Percentiles rank a stretch among this genome's conserved stretches.
Evolutionary conservation across 192 early-diverging fungal species (phyloP).

Genomic region (Coemansia sp.): DNA sequence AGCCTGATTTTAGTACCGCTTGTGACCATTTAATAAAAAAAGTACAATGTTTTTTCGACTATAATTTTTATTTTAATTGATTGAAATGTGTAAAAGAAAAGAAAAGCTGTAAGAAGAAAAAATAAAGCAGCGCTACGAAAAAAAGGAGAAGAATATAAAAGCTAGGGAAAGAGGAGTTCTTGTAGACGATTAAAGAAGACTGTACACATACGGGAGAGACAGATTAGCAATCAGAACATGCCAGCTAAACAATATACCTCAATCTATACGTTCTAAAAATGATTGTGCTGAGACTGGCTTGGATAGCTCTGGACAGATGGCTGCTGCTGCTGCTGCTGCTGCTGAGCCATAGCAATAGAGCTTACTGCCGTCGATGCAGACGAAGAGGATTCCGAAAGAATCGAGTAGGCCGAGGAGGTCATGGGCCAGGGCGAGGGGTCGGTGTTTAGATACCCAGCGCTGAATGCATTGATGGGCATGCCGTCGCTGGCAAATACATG

Average conservation of each 20-base stretch:
- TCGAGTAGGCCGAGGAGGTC: constrained; percentile 17
- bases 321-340: constrained; percentile 2
- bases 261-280: not conserved
- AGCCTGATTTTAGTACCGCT: not conserved
- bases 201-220: not conserved
- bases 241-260: not conserved
- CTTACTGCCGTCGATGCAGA: not conserved
- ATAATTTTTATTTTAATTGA: constrained; percentile 7
- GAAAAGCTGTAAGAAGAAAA: not conserved
- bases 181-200: not conserved
- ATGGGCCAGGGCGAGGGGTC: constrained; percentile 26
- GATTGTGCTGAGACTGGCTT: constrained; percentile 2
- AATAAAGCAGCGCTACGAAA: not conserved
- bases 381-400: constrained; percentile 9
- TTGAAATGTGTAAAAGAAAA: constrained; percentile 9
- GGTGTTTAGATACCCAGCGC: constrained; percentile 25
- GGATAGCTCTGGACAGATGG: constrained; percentile 6
- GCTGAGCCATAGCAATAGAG: not conserved
- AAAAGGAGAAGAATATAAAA: too few relatives aligned
- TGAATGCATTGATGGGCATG: constrained; percentile 28
- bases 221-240: not conserved
- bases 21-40: not conserved
- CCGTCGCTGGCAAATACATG: constrained; percentile 20
- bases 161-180: not conserved
- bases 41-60: not conserved